Evolutionary conservation across 2,329 filamentous ascomycete genomes (phyloP), one percentile per base, ranked within the genome.

Genomic region (Colletotrichum karsti): DNA sequence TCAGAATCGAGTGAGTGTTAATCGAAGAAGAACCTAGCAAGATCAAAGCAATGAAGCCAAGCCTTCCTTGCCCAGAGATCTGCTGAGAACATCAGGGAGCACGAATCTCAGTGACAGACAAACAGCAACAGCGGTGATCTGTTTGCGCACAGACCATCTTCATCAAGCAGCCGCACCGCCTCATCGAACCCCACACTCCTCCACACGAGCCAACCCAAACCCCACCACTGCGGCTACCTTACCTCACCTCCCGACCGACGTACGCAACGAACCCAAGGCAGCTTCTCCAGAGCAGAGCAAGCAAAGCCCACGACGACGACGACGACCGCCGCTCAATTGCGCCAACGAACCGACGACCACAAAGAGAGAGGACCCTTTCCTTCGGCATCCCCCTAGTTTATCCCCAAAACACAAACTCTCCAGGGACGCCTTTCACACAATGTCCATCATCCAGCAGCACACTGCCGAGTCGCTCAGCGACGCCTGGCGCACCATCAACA

Each of bases 401-500:
- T 26, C 0, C 18, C 18, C 2, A 53, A 53, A 20, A 9, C 12
- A 20, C 30, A 7, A 53, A n/a, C 22, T 12, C 5, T n/a, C 7
- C 50, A 28, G 22, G 30, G 18, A 42, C 48, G 26, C 33, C 28
- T 39, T 20, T 41, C 50, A 15, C 30, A 69, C 61, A 54, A 91
- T 91, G 89, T 91, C 89, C 59, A 90, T 91, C 76, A 90, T 91
- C 73, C 89, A 90, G 77, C 88, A 91, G 78, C 86, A 90, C 80
- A 88, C 85, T 56, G 81, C 83, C 67, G 86, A 87, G 63, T 84
- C 88, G 73, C 84, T 91, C 62, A 83, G 83, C 80, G 89, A 91
- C 73, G 87, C 88, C 77, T 91, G 89, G 89, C 93, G 95, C 80
- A 97, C 94, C 73, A 96, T 98, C 87, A 94, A 98, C 87, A 92